Base-by-base conservation (phyloP, 768 basidiomycete species). In the Lepiota venenata region DNA sequence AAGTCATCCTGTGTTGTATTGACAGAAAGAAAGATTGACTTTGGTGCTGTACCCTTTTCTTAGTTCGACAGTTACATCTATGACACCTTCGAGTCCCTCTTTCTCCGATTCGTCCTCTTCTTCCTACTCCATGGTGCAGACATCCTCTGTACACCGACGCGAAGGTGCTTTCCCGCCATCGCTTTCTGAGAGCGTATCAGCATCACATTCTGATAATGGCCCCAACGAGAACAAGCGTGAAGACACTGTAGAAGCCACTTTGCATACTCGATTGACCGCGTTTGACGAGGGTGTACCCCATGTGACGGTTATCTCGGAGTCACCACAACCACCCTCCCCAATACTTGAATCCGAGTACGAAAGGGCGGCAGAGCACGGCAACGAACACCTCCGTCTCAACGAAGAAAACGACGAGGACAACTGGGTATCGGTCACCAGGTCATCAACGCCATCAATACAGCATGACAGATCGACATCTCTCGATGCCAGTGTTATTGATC, bases 111-210 rank as follows among this genome's bases (percentile, higher is more conserved):
- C 51, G 60, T 44, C 46, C 14, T 36, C 64, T 50, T 51, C 64
- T 60, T 52, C 53, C 32, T 41, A 62, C 66, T 35, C 68, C 63
- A 25, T 57, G 18, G 66, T 67, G 3, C 63, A 69, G 47, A 60
- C 64, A 15, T 64, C 63, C 49, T 65, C 63, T 15, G 62, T 64
- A 3, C 60, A 59, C 42, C 55, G 52, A 39, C 40, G 56, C 20
- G 58, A 59, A 41, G 60, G 60, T 8, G 60, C 60, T 2, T 61
- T 58, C 51, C 53, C 39, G 12, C 41, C 56, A 6, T 47, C 57
- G 3, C 52, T 47, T 11, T 47, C 46, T 11, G 53, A 48, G 14
- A 27, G 45, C 35, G 42, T 38, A 11, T 58, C 48, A 21, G 44
- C 44, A 20, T 50, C 55, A 20, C 29, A 11, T n/a, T 6, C 38